Base-by-base conservation (phyloP, 208 protist species). In the Willaertia magna region DNA sequence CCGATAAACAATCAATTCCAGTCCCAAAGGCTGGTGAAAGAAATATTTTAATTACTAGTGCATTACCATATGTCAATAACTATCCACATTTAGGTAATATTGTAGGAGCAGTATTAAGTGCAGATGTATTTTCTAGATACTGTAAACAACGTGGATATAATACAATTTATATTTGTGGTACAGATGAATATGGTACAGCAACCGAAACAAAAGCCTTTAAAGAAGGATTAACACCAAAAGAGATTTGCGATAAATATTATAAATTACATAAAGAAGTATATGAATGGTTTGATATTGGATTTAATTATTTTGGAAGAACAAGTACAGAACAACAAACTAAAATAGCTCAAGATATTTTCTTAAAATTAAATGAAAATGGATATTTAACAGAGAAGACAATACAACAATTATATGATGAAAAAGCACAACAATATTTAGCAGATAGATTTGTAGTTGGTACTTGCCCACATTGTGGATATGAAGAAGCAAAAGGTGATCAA, bases 11-110 rank as follows among this genome's bases (percentile, higher is more conserved):
- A n/a, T n/a, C n/a, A n/a, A n/a, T 67, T 67, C 55, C 55, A 67
- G n/a, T 81, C 2, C 90, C 89, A 30, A 75, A 85, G 9, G 47
- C 81, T 14, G 92, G 87, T 61, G 16, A 91, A 67, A 89, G 92
- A 85, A 96, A 95, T 87, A 87, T 96, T 34, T 86, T 96, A 20
- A 91, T 96, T 79, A 96, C 93, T 48, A 91, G 84, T 48, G 92
- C 93, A 46, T 86, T 96, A 79, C 93, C 93, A 30, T 96, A 96
- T 75, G 93, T 95, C 1, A 96, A 96, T 86, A 96, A 96, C 87
- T 92, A 94, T 30, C 93, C 93, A 74, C 93, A 96, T 85, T 85
- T 96, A 20, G 93, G 93, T 79, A 96, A 96, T 87, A 93, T 96
- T 74, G 93, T 96, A 55, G 93, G 93, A 81, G 93, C 93, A 75